Percentiles rank a stretch among this genome's conserved stretches.
Evolutionary conservation across 1,139 yeast genomes (phyloP).

Genomic region (Taiozyma onychis): DNA sequence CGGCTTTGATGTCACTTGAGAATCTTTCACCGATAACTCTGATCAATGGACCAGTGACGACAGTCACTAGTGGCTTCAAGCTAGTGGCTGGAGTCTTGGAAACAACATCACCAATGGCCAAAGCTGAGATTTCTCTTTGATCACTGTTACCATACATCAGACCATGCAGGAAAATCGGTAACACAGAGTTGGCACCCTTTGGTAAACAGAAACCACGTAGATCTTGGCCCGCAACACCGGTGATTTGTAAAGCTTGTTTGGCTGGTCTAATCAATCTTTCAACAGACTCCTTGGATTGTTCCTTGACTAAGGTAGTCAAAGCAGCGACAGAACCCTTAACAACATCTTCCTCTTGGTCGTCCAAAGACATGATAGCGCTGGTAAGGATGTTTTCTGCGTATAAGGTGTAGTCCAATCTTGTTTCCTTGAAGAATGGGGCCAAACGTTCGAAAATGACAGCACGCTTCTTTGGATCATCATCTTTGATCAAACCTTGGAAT

Average conservation of each 20-base stretch:
- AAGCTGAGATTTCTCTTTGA: slow-evolving; percentile 80
- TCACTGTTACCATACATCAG: slow-evolving; percentile 88
- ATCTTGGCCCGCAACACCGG: slow-evolving; percentile 61
- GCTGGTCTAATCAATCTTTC: slow-evolving; percentile 78
- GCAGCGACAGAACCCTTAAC: slow-evolving; percentile 70
- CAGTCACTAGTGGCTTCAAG: slow-evolving; percentile 85
- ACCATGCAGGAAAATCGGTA: slow-evolving; percentile 93
- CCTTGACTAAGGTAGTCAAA: slow-evolving; percentile 58
- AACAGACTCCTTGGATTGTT: slow-evolving; percentile 68
- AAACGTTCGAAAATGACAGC: slow-evolving; percentile 64
- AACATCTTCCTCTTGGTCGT: slow-evolving; percentile 59
- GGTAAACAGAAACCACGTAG: slow-evolving; percentile 72
- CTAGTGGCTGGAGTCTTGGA: slow-evolving; percentile 78
- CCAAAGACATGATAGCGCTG: slow-evolving; percentile 66
- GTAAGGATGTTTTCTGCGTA: slow-evolving; percentile 75
- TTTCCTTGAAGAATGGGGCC: slow-evolving; percentile 61
- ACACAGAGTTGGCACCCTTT: slow-evolving; percentile 79
- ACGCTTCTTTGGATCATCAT: slow-evolving; percentile 66
- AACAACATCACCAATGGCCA: slow-evolving; percentile 84
- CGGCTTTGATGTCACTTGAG: slow-evolving; percentile 84
- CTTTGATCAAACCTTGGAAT: slow-evolving; percentile 66
- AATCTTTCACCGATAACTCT: slow-evolving; percentile 98
- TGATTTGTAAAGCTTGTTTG: slow-evolving; percentile 60
- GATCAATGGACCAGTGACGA: slow-evolving; percentile 94
- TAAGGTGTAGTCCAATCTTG: slow-evolving; percentile 63